These are phyloP conservation scores for Phytopythium kandeliae DNA, from an alignment of 352 stramenopile genomes.

Conservation along the genomic window DNA sequence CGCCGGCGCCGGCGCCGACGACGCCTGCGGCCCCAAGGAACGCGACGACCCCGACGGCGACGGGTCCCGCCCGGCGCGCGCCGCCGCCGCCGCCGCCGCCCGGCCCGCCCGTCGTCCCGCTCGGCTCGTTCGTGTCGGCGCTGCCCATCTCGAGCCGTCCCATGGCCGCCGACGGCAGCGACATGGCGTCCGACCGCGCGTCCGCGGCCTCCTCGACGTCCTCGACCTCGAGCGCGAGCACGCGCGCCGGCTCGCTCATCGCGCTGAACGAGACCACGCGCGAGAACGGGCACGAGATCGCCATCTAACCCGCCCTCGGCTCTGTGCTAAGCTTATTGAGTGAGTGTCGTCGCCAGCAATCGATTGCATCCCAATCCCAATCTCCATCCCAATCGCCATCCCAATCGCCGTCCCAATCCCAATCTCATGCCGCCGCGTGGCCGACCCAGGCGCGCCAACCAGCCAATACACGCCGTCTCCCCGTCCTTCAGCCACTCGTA, in stretches of 20 bases:
- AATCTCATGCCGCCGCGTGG: too few species aligned
- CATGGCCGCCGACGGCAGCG: constrained; percentile 8
- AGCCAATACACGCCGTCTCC: too few species aligned
- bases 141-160: constrained; percentile 16
- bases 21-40: too few species aligned
- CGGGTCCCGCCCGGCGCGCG: constrained; percentile 1
- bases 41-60: too few species aligned
- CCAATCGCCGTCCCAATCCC: too few species aligned
- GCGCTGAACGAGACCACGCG: constrained; percentile 27
- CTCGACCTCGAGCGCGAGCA: constrained; percentile 14
- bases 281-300: constrained; percentile 10
- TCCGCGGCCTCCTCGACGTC: constrained; percentile 9
- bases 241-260: constrained; percentile 30
- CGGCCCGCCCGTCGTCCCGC: not conserved
- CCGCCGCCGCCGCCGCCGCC: constrained; percentile 5
- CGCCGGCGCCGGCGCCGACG: not conserved
- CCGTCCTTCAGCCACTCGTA: too few species aligned
- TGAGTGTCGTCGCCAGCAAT: too few species aligned
- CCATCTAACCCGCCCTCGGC: constrained; percentile 2
- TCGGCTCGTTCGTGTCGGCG: constrained; percentile 13
- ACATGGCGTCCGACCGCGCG: constrained; percentile 10
- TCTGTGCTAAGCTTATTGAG: constrained; percentile 4
- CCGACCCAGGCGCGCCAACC: too few species aligned
- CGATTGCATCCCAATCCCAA: too few species aligned
- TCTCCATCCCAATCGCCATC: too few species aligned